Evolutionary conservation across 139 green algal genomes (phyloP), one percentile per base, ranked within the genome.

Genomic region (Dunaliella sp.): DNA sequence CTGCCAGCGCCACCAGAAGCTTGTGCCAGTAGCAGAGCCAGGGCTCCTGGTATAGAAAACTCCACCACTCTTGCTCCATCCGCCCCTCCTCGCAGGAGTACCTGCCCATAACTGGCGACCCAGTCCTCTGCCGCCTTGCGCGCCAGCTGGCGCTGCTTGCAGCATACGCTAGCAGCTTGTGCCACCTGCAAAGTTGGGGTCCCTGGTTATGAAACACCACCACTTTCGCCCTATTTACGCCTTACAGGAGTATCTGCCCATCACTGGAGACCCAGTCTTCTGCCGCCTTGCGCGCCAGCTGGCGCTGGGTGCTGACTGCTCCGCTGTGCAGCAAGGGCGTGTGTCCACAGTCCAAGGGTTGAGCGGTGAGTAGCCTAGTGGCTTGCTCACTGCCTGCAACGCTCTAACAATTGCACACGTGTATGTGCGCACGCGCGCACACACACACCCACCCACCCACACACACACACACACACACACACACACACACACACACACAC

Each of bases 171-270:
- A n/a, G n/a, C n/a, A n/a, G n/a, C n/a, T n/a, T n/a, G n/a, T n/a
- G n/a, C n/a, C n/a, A n/a, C n/a, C n/a, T n/a, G n/a, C n/a, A n/a
- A n/a, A n/a, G n/a, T n/a, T n/a, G n/a, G n/a, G n/a, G n/a, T n/a
- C n/a, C n/a, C n/a, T n/a, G n/a, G n/a, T n/a, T n/a, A n/a, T n/a
- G n/a, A n/a, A n/a, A n/a, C n/a, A n/a, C n/a, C n/a, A n/a, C 12
- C 30, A 35, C 1, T 57, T 31, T 65, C 48, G 22, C n/a, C 33
- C 57, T 32, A 31, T 3, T 24, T 22, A 82, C 74, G 36, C 35
- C 22, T 36, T 36, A 0, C 88, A 96, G 93, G 95, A 98, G 88
- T 98, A 98, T 83, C 89, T 95, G 72, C 90, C 93, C 33, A 98
- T 98, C 83, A 89, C 94, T 36, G 96, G 96, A 12, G 86, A 95